Conservation (phyloP, 2,329 filamentous ascomycete genomes). For the Penicillium crustosum region DNA sequence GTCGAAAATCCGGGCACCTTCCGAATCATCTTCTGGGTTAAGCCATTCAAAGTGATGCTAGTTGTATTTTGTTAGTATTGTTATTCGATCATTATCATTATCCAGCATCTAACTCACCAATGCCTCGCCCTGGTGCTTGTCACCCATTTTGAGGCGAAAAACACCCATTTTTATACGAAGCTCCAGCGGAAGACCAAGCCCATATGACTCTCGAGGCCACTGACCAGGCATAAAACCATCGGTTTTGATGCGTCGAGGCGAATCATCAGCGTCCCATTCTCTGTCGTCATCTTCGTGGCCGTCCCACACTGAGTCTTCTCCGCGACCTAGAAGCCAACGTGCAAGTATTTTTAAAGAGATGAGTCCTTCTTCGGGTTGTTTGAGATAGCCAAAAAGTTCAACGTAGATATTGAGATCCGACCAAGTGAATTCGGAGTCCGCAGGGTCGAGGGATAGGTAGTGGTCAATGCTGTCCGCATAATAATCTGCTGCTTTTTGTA, state of each 20-base stretch:
- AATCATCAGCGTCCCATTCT: slow-evolving; percentile 79
- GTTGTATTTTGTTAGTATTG: background rate
- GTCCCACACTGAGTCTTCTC: slow-evolving; percentile 76
- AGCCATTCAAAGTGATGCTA: slow-evolving; percentile 69
- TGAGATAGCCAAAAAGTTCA: slow-evolving; percentile 70
- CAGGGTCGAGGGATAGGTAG: slow-evolving; percentile 46
- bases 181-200: slow-evolving; percentile 72
- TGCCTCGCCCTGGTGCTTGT: slow-evolving; percentile 66
- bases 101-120: slow-evolving; percentile 54
- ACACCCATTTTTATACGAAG: slow-evolving; percentile 80
- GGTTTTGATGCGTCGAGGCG: slow-evolving; percentile 63
- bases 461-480: slow-evolving; percentile 56
- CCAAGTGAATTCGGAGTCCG: slow-evolving; percentile 62
- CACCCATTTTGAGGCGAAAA: slow-evolving; percentile 71
- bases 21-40: slow-evolving; percentile 59
- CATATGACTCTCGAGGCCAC: slow-evolving; percentile 63
- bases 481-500: slow-evolving; percentile 48
- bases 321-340: slow-evolving; percentile 78
- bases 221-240: slow-evolving; percentile 59
- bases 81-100: slow-evolving; percentile 7
- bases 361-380: slow-evolving; percentile 66
- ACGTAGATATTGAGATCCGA: slow-evolving; percentile 81
- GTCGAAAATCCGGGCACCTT: slow-evolving; percentile 57
- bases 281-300: slow-evolving; percentile 69
- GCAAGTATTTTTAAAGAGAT: slow-evolving; percentile 68